Evolutionary conservation across 352 stramenopile species (phyloP), one percentile per base, ranked within the genome.

Genomic region (Pythium aristosporum): DNA sequence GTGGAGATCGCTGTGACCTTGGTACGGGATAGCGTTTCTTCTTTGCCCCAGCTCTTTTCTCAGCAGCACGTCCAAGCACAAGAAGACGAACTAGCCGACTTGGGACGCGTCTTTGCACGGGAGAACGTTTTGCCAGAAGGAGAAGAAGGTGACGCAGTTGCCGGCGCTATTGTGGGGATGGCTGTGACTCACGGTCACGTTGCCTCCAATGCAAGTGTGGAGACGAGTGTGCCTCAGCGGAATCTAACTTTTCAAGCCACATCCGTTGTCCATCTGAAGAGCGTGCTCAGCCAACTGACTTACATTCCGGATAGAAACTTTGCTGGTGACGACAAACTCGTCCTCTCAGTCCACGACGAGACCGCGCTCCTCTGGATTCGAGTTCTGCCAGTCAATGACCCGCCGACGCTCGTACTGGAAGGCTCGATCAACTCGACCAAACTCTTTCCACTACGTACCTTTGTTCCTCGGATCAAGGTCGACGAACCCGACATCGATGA

Each of bases 401-500:
- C 55, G 1, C 69, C 72, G 16, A 32, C 36, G 2, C 10, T 68
- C 8, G 28, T 42, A 5, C 12, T 68, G 5, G 34, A 20, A 42
- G 58, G 37, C 16, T 7, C 30, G 12, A 20, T 2, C 16, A 39
- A 18, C 12, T 21, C 4, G 18, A 54, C 28, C 18, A 16, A 21
- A 16, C 3, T 21, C 1, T 46, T 30, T 0, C 54, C 58, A 8
- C 61, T 78, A 21, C 63, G 62, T 21, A 60, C 62, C 28, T 72
- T 80, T 21, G 57, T 85, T 5, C 77, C 79, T 3, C 32, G 47
- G 4, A 59, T 88, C 42, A 49, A 41, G 30, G 30, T 87, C 0
- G 41, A 61, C 4, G 77, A 88, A 25, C 53, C 68, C 0, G 79
- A 88, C 34, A 30, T 41, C 2, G 28, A 53, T n/a, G 74, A 85